phyloP scores from a whole-genome alignment of 1,284 basidiomycete species.

The Schizophyllum commune region DNA sequence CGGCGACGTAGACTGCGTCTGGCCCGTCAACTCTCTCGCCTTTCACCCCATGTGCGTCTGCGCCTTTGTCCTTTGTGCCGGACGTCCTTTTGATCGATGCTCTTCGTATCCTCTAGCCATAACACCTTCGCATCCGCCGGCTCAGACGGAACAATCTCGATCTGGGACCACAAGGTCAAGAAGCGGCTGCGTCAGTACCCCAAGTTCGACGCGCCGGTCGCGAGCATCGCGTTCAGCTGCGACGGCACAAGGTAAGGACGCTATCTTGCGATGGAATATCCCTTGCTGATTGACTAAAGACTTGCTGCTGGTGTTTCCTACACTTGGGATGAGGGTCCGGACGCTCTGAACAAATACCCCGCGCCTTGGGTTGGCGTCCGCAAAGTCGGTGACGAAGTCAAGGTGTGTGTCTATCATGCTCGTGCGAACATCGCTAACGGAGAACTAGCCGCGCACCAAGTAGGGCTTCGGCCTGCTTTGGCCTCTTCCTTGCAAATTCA shows the following conservation, averaged over 20 bases:
- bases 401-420: constrained; percentile 21
- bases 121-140: constrained; percentile 95
- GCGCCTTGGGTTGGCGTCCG: constrained; percentile 39
- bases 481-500: too few species aligned
- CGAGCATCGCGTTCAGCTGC: constrained; percentile 72
- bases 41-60: constrained; percentile 78
- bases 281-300: constrained; percentile 14
- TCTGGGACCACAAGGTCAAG: constrained; percentile 97
- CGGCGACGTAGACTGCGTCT: constrained; percentile 94
- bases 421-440: background rate
- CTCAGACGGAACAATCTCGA: constrained; percentile 84
- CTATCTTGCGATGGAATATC: background rate
- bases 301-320: constrained; percentile 81
- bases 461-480: background rate
- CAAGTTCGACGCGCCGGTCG: constrained; percentile 68
- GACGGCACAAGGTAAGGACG: constrained; percentile 51
- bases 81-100: constrained; percentile 1
- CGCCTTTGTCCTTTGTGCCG: background rate
- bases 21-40: constrained; percentile 91
- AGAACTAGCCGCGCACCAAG: background rate
- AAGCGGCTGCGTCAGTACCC: constrained; percentile 89
- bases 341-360: constrained; percentile 45
- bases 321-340: constrained; percentile 82
- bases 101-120: constrained; percentile 39
- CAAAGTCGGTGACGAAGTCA: constrained; percentile 55